Percentiles rank a stretch among this genome's conserved stretches.
Evolutionary conservation across 148 eudicot species (phyloP).

Genomic region (Persicaria maculosa): DNA sequence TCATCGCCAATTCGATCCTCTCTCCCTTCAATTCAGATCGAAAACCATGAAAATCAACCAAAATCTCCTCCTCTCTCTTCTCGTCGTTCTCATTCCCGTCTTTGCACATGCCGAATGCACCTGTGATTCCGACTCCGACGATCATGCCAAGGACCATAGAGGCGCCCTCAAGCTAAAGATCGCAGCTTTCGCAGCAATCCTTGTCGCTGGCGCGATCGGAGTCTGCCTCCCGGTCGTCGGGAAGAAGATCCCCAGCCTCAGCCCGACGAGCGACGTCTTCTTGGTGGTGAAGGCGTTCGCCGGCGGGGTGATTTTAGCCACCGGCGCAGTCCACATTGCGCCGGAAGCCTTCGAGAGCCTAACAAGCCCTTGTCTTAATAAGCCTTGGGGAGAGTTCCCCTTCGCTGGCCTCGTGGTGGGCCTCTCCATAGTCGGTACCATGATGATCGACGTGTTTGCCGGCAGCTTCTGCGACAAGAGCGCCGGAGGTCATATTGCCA

Average conservation of each 20-base stretch:
- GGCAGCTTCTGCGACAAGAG: constrained; percentile 20
- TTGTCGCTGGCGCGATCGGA: constrained; percentile 20
- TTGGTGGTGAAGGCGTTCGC: constrained; percentile 34
- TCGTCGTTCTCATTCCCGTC: background rate
- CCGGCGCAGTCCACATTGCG: constrained; percentile 30
- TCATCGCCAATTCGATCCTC: too few species aligned
- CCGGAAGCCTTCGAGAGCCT: constrained; percentile 7
- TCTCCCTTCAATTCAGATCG: too few species aligned
- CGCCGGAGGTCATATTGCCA: background rate
- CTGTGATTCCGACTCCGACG: constrained; percentile 15
- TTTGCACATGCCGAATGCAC: background rate
- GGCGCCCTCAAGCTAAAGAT: constrained; percentile 21
- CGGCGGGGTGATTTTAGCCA: constrained; percentile 35
- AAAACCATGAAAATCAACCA: too few species aligned
- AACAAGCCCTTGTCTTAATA: constrained; percentile 26
- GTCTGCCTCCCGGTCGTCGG: constrained; percentile 26
- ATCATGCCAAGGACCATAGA: background rate
- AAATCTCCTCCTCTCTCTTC: background rate
- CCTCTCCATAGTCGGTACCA: constrained; percentile 22
- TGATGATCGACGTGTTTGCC: constrained; percentile 37
- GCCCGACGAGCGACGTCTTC: constrained; percentile 23
- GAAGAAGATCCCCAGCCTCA: constrained; percentile 14
- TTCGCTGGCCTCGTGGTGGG: constrained; percentile 27
- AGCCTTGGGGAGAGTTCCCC: constrained; percentile 26
- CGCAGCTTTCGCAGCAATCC: constrained; percentile 19